Evolutionary conservation across 768 basidiomycete genomes (phyloP), one percentile per base, ranked within the genome.

Genomic region (Serendipita sp.): DNA sequence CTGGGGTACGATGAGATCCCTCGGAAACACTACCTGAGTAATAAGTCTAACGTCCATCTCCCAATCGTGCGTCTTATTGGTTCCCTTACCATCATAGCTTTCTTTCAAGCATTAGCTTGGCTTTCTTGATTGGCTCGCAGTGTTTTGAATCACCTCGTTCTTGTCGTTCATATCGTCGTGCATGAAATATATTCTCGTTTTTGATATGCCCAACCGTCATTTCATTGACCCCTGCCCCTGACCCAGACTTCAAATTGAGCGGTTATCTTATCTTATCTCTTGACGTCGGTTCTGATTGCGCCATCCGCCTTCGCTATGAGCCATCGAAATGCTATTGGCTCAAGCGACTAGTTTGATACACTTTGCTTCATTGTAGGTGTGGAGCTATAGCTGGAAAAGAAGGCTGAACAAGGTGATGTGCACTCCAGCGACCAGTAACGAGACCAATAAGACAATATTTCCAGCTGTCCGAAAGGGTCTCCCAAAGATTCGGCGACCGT

Each of bases 391-490:
- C 63, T 74, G 72, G 63, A 88, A 68, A 37, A 92, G 76, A 51
- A 92, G 76, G 1, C 81, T 79, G 7, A 92, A 75, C 48, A 92
- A 74, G 0, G 77, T 81, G 47, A 90, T 73, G 69, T 91, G 88
- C 16, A 87, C 80, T 0, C 75, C 75, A 1, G 81, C 79, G 0
- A 90, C 88, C 1, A 88, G 75, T 13, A 75, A 69, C 0, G 84
- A 78, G 7, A 91, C 81, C 10, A 79, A 75, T 2, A 87, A 65
- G 32, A 75, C 72, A n/a, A 85, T 81, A 78, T 85, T 81, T 18
- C 91, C 91, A 3, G 89, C 86, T 0, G 89, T 89, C 13, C 85
- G 72, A 70, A 92, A 92, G 1, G 88, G 87, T 13, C 87, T 78
- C 0, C 90, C 91, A 70, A 84, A 89, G 5, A 86, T 77, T 0